Evolutionary conservation across 371 early-diverging fungal genomes (phyloP).

Genomic region (Syncephalastrum contaminatum): DNA sequence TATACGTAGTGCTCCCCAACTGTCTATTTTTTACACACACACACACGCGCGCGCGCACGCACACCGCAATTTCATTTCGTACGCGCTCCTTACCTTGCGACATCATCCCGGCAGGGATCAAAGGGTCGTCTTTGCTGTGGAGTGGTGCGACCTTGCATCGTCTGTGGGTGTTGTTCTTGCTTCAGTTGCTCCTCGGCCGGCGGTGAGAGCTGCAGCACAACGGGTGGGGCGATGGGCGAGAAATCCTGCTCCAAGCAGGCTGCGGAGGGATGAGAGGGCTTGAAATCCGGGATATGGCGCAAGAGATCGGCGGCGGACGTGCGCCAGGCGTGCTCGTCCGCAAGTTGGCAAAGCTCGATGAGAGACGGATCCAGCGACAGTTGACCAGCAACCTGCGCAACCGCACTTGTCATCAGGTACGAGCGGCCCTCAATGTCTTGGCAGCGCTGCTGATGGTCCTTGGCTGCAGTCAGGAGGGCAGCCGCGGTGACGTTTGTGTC

Average conservation of each 20-base stretch:
- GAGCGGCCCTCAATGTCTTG: conserved; percentile 10
- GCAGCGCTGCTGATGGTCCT: conserved; percentile 12
- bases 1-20: no score
- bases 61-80: no score
- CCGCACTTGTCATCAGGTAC: conserved; percentile 18
- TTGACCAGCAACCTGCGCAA: conserved; percentile 10
- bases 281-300: conserved; percentile 4
- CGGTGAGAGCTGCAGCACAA: conserved; percentile 1
- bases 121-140: conserved; percentile 1
- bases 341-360: conserved; percentile 15
- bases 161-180: neutral
- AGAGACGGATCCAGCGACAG: conserved; percentile 8
- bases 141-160: no score
- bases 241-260: no score
- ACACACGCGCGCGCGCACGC: no score
- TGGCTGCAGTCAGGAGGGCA: neutral
- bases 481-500: no score
- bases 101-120: conserved; percentile 21
- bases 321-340: conserved; percentile 9
- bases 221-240: no score
- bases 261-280: conserved; percentile 1
- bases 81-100: conserved; percentile 13
- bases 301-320: conserved; percentile 6
- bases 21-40: no score
- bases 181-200: conserved; percentile 5